Evolutionary conservation across 2,329 filamentous ascomycete genomes (phyloP), one percentile per base, ranked within the genome.

Genomic region (Davidsoniella virescens): DNA sequence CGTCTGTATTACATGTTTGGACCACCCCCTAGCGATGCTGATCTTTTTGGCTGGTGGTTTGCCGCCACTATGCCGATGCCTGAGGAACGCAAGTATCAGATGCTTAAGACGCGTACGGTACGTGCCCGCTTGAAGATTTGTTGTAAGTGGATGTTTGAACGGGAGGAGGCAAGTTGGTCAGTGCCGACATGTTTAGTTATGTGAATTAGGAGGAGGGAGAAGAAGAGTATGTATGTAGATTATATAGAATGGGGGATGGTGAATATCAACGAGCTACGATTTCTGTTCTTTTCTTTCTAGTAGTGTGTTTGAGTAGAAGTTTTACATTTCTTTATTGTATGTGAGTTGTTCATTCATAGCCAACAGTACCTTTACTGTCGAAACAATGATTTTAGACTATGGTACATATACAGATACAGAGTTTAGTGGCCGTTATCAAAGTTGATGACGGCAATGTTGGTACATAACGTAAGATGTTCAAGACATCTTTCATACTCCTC

Each of bases 31-130:
- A 69, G 75, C 14, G 85, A 94, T 58, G 80, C 86, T 1, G 80
- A 80, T 2, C 63, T 77, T 1, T 92, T 94, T 56, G 84, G 87
- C 0, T 94, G 87, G 73, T 95, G 88, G 88, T 82, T 94, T 56
- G 87, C 84, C 8, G 85, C 78, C 59, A 79, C 92, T 17, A 64
- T 94, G 10, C 87, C 87, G 0, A 78, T 92, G 37, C 73, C 75
- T 12, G 84, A 92, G 23, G 68, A 78, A 25, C 82, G 92, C 58
- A 93, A 90, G 61, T 93, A 94, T 57, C 70, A 74, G 10, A 66
- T 95, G 17, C 65, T 95, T 12, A 70, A 71, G 10, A 83, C 82
- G 4, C 80, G 72, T 2, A 90, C 84, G 56, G 86, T 94, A 4
- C 72, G 88, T 53, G 79, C 87, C 59, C 71, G 88, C 51, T 64